Percentiles rank a stretch among this genome's conserved stretches.
Conservation (phyloP, 495 filamentous ascomycete genomes). For the Talaromyces wortmannii region DNA sequence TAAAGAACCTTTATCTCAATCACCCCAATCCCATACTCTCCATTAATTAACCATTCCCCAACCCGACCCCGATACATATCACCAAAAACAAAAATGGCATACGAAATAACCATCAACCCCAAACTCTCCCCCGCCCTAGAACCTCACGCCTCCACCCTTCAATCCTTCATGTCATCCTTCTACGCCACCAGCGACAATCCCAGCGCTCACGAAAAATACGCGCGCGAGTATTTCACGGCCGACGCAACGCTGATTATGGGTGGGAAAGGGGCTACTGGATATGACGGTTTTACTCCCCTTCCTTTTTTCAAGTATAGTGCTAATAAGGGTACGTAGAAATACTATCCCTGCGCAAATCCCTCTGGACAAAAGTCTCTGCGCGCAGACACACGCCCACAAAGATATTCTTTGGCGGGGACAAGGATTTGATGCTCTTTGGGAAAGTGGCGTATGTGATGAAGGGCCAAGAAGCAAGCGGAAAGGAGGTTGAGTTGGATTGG, state of each 20-base stretch:
- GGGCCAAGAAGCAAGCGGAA: slow-evolving; percentile 28
- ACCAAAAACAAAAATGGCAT: slow-evolving; percentile 23
- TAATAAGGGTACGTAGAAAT: slow-evolving; percentile 38
- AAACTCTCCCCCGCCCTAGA: slow-evolving; percentile 14
- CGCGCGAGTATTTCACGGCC: slow-evolving; percentile 38
- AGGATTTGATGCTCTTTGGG: slow-evolving; percentile 59
- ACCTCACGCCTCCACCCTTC: slow-evolving; percentile 22
- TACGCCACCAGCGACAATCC: slow-evolving; percentile 53
- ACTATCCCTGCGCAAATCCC: slow-evolving; percentile 39
- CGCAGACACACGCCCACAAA: slow-evolving; percentile 42
- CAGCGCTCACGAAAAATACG: slow-evolving; percentile 48
- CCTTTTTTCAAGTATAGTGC: not conserved
- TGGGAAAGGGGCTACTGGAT: slow-evolving; percentile 39
- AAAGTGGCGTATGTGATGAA: slow-evolving; percentile 51
- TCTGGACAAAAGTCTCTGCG: slow-evolving; percentile 50
- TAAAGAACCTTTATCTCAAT: not conserved
- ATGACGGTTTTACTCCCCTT: slow-evolving; percentile 31
- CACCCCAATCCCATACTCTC: not conserved
- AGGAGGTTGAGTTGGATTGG: slow-evolving; percentile 42
- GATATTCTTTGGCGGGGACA: slow-evolving; percentile 44
- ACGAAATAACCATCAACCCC: slow-evolving; percentile 26
- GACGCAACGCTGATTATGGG: slow-evolving; percentile 54
- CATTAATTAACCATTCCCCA: not conserved
- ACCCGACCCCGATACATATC: not conserved
- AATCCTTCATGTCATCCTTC: slow-evolving; percentile 49